Base-by-base conservation (phyloP, 805 yeast genomes). In the Kuraishia borneana region DNA sequence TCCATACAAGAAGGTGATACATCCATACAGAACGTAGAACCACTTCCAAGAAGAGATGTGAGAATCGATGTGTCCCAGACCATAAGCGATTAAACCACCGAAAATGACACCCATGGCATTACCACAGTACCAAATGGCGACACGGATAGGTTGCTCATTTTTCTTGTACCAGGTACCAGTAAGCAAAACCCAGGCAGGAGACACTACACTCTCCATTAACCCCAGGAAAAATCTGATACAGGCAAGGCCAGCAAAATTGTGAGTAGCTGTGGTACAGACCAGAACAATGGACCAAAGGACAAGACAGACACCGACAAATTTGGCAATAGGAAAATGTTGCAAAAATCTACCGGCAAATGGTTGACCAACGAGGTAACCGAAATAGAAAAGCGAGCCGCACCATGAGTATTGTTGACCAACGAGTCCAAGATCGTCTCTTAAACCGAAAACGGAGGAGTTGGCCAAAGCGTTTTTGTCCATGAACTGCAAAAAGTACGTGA, bases 331-430 rank as follows among this genome's bases (percentile, higher is more conserved):
- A 16, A 51, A 45, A 28, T 43, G 54, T 38, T 60, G 66, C 27
- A 59, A n/a, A n/a, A n/a, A n/a, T n/a, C n/a, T n/a, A n/a, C n/a
- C n/a, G n/a, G n/a, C n/a, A n/a, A n/a, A n/a, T n/a, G n/a, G n/a
- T n/a, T n/a, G n/a, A n/a, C n/a, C n/a, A n/a, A 60, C 61, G 30
- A 80, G 51, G 48, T 79, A 80, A 2, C 84, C 88, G 27, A 78
- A 49, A 45, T 75, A 76, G 42, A 76, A 76, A 7, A 73, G 65
- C 1, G 78, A 63, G n/a, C 78, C 72, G n/a, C 66, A 52, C 76
- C 80, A 70, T 32, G 71, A 51, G 44, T 70, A 65, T 47, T 62
- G 54, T 36, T 56, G 54, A 5, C 73, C 69, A n/a, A 39, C 39
- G 42, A 70, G 51, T 18, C 58, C 37, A 18, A 51, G 51, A 43